phyloP scores from a whole-genome alignment of 192 early-diverging fungal genomes.

The Entomortierella chlamydospora region DNA sequence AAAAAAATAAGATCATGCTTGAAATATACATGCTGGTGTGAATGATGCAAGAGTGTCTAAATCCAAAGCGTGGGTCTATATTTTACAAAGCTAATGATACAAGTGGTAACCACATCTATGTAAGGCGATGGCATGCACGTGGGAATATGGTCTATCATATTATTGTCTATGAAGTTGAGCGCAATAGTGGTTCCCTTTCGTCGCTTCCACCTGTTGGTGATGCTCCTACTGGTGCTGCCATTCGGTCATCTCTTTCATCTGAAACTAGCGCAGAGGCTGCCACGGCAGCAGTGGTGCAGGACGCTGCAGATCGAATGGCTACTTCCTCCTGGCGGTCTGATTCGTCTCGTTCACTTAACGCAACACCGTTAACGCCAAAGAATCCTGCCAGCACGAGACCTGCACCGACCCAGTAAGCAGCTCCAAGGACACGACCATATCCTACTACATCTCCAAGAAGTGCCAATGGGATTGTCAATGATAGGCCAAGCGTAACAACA shows the following conservation, averaged over 20 bases:
- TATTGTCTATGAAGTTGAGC: too few species aligned
- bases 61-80: too few species aligned
- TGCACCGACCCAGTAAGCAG: constrained; percentile 74
- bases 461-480: constrained; percentile 69
- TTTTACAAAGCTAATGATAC: too few species aligned
- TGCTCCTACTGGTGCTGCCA: neutral
- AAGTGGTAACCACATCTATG: too few species aligned
- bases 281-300: constrained; percentile 25
- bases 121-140: too few species aligned
- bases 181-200: too few species aligned
- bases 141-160: too few species aligned
- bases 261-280: constrained; percentile 31
- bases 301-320: constrained; percentile 36
- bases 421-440: constrained; percentile 64
- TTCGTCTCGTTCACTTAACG: constrained; percentile 52
- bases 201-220: too few species aligned
- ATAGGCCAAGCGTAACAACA: constrained; percentile 81
- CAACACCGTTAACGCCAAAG: constrained; percentile 67
- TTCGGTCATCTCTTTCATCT: constrained; percentile 12
- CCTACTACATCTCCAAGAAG: constrained; percentile 74
- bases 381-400: constrained; percentile 75
- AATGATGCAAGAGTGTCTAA: too few species aligned
- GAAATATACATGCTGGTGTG: too few species aligned
- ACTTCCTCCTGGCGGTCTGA: constrained; percentile 31
- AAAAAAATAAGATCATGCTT: too few species aligned